Conservation (phyloP, 345 rosid species). For the Pistacia vera region DNA sequence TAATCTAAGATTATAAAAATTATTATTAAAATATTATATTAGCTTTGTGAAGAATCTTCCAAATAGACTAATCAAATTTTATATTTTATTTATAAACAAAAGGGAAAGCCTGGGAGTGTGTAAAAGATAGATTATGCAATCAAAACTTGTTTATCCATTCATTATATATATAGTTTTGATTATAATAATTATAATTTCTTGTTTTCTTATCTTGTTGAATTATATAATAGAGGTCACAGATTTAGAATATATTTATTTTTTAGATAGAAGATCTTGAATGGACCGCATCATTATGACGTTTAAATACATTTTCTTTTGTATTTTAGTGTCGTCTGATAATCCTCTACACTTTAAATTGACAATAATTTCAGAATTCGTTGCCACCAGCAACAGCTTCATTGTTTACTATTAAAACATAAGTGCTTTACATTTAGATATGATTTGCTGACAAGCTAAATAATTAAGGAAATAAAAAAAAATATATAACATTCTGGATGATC, state of each 20-base stretch:
- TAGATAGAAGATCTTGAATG: neutral
- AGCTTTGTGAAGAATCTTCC: constrained; percentile 4
- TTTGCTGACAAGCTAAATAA: too few species aligned
- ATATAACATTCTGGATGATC: too few species aligned
- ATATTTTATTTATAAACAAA: neutral
- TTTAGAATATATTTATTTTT: neutral
- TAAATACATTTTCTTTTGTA: neutral
- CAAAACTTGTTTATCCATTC: neutral
- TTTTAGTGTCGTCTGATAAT: neutral
- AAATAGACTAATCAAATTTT: too few species aligned
- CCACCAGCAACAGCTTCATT: too few species aligned
- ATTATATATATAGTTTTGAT: neutral
- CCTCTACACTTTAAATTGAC: too few species aligned
- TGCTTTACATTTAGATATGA: too few species aligned
- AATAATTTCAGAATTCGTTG: too few species aligned
- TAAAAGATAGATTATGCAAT: neutral
- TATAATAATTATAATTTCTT: too few species aligned
- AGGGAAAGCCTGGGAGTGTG: neutral
- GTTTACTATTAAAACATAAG: too few species aligned
- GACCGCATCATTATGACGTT: constrained; percentile 6
- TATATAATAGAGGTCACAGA: neutral
- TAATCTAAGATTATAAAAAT: too few species aligned
- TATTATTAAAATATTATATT: neutral
- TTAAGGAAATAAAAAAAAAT: too few species aligned
- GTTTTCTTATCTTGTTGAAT: neutral